Base-by-base conservation (phyloP, 2,329 filamentous ascomycete genomes). In the Fusarium sp. region DNA sequence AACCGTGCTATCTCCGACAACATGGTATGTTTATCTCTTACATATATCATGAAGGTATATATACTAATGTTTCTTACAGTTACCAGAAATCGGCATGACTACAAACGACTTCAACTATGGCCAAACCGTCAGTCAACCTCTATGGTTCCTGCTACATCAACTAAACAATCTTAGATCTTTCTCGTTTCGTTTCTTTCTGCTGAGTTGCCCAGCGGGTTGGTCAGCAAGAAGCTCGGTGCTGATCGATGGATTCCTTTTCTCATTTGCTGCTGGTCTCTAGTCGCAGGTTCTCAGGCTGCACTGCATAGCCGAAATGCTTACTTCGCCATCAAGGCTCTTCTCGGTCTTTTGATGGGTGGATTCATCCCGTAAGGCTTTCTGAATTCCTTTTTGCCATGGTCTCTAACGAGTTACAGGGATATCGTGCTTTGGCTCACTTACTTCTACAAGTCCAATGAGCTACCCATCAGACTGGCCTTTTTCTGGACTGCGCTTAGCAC, bases 361-460 rank as follows among this genome's bases (percentile, higher is more conserved):
- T 85, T 84, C 56, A 85, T 85, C 30, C 83, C 83, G 68, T 82
- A 78, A 37, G 75, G 19, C 1, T 11, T 2, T 0, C 0, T 6
- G 3, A 1, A 3, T 0, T 3, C 2, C 5, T 2, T 17, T 6
- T 3, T 6, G 1, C 1, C 19, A 0, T 9, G 1, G 1, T 2
- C 10, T 24, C 57, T 64, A n/a, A 70, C 56, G 20, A 11, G 2
- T 17, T 6, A 2, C 1, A 76, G 75, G 20, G 73, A 79, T 61
- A 87, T 87, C 22, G 85, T 91, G 15, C 79, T 91, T 0, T 93
- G 90, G 77, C 81, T 93, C 7, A 89, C 87, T 5, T 94, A 94
- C 76, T 94, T 90, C 78, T 94, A 93, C 79, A 93, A 87, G 45
- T 87, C 87, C 1, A 83, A 83, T 52, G 92, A 94, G 75, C 81